Evolutionary conservation across 2,329 filamentous ascomycete genomes (phyloP).

Genomic region (Monilinia polystroma): DNA sequence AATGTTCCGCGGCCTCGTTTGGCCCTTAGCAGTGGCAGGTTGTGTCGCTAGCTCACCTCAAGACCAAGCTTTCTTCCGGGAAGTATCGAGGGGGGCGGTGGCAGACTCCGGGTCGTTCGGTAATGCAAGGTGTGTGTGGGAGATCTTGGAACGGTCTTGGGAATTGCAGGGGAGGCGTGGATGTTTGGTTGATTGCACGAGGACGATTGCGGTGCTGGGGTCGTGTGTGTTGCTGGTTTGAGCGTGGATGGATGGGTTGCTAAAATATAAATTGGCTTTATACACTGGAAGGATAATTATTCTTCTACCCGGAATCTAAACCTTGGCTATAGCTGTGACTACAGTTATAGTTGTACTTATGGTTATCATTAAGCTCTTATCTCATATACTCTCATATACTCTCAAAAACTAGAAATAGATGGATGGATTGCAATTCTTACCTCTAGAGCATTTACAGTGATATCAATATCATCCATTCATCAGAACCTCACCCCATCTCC

Average conservation of each 20-base stretch:
- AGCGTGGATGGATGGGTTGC: neutral
- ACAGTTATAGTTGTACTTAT: too few species aligned
- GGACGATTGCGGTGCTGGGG: conserved; percentile 20
- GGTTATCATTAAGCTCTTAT: too few species aligned
- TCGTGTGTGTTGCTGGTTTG: conserved; percentile 25
- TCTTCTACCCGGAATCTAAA: too few species aligned
- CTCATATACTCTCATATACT: too few species aligned
- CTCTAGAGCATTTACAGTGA: too few species aligned
- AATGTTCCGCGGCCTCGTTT: conserved; percentile 27
- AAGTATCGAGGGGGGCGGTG: neutral
- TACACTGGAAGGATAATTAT: too few species aligned
- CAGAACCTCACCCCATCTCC: neutral
- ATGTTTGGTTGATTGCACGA: conserved; percentile 24
- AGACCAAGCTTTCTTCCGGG: conserved; percentile 29
- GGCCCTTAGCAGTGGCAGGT: conserved; percentile 31
- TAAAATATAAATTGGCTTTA: too few species aligned
- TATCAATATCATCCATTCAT: neutral
- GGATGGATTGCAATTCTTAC: too few species aligned
- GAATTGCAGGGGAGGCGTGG: conserved; percentile 18
- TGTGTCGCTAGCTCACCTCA: conserved; percentile 27
- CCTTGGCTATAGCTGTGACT: too few species aligned
- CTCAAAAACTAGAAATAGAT: too few species aligned
- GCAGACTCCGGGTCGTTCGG: conserved; percentile 26
- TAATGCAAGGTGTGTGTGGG: conserved; percentile 23
- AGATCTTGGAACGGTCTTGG: conserved; percentile 30